These are phyloP conservation scores for Plectosphaerella plurivora DNA, from an alignment of 2,329 filamentous ascomycete species.

Conservation along the genomic window DNA sequence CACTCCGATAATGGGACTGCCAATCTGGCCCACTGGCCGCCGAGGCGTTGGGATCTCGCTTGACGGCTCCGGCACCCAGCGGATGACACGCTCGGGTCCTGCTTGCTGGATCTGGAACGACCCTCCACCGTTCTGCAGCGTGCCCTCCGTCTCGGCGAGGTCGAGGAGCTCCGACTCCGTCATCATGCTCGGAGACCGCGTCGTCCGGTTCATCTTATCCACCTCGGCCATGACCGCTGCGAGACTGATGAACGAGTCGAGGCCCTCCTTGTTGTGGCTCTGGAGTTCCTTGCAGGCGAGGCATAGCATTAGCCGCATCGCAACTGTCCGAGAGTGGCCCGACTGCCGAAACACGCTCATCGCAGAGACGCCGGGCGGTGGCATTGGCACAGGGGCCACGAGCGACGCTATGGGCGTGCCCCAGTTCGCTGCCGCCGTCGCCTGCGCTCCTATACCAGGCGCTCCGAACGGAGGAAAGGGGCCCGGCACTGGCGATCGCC, in stretches of 20 bases:
- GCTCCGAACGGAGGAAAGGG: slow-evolving; percentile 32
- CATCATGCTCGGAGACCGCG: slow-evolving; percentile 30
- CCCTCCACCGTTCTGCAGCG: slow-evolving; percentile 81
- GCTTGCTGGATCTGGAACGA: slow-evolving; percentile 67
- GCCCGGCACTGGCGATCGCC: slow-evolving; percentile 27
- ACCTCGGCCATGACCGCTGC: slow-evolving; percentile 59
- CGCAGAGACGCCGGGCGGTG: not conserved
- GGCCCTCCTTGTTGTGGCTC: slow-evolving; percentile 29
- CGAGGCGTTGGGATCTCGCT: slow-evolving; percentile 31
- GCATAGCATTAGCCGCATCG: slow-evolving; percentile 70
- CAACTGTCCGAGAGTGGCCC: slow-evolving; percentile 31
- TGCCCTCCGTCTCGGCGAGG: slow-evolving; percentile 89
- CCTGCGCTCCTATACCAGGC: slow-evolving; percentile 37
- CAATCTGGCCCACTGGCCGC: slow-evolving; percentile 62
- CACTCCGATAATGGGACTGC: slow-evolving; percentile 55
- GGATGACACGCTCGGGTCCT: slow-evolving; percentile 37
- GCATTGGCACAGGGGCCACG: slow-evolving; percentile 6
- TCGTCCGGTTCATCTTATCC: slow-evolving; percentile 12
- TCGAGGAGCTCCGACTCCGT: slow-evolving; percentile 67
- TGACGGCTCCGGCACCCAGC: slow-evolving; percentile 51
- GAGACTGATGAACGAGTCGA: slow-evolving; percentile 67
- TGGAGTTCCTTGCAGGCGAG: slow-evolving; percentile 67
- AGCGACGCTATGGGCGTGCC: slow-evolving; percentile 13
- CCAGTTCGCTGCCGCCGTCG: slow-evolving; percentile 22
- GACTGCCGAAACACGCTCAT: slow-evolving; percentile 5